Percentiles rank a stretch among this genome's conserved stretches.
Conservation (phyloP, 2,329 filamentous ascomycete genomes). For the Alternaria longipes region DNA sequence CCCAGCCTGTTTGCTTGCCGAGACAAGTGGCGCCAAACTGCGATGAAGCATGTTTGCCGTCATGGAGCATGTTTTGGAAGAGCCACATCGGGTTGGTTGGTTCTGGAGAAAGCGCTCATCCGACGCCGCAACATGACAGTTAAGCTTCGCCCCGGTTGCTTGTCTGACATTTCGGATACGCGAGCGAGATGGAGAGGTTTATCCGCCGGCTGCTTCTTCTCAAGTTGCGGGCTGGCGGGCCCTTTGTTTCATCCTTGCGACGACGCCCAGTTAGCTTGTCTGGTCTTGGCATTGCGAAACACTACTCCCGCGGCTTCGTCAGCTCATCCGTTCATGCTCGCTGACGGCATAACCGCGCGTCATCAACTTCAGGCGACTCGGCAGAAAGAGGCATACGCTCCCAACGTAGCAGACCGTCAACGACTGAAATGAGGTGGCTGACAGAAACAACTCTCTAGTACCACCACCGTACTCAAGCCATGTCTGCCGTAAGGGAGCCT, state of each 20-base stretch:
- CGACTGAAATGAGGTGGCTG: not conserved
- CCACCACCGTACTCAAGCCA: not conserved
- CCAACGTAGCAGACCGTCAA: not conserved
- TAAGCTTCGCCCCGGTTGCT: conserved; percentile 41
- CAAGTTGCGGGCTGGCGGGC: conserved; percentile 19
- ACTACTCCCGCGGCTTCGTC: conserved; percentile 27
- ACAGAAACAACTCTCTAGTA: conserved; percentile 7
- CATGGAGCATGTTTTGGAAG: conserved; percentile 15
- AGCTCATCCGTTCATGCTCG: conserved; percentile 27
- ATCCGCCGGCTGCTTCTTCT: conserved; percentile 12
- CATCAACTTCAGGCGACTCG: conserved; percentile 6
- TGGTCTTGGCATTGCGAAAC: conserved; percentile 41
- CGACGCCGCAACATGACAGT: conserved; percentile 17
- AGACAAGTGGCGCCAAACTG: conserved; percentile 13
- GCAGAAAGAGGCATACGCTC: not conserved
- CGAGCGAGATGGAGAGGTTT: conserved; percentile 9
- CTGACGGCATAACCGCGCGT: conserved; percentile 16
- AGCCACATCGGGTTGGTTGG: conserved; percentile 11
- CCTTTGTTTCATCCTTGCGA: conserved; percentile 31
- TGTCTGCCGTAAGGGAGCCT: not conserved
- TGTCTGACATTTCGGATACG: conserved; percentile 33
- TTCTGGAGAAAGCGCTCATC: conserved; percentile 6
- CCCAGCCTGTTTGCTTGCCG: conserved; percentile 16
- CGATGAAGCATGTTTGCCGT: conserved; percentile 13
- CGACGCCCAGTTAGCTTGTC: conserved; percentile 25